A percentile compares a stretch with the other conserved stretches of the same genome.
These are phyloP conservation scores for Macaranga tanarius DNA, from an alignment of 441 rosid genomes.

Conservation along the genomic window DNA sequence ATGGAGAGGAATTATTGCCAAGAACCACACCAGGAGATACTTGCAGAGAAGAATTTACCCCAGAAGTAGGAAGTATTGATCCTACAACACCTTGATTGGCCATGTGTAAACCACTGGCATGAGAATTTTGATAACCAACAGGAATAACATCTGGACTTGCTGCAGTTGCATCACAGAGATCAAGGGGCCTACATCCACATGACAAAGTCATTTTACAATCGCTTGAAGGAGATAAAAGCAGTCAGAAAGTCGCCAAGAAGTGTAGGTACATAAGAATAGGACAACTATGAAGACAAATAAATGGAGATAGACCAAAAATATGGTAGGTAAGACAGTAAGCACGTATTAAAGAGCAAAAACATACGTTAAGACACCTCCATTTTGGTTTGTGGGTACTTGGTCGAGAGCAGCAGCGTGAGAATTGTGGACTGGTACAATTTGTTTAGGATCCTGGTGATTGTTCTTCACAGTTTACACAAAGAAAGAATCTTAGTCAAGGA, in stretches of 20 bases:
- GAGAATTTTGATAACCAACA: constrained; percentile 65
- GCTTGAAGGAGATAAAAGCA: constrained; percentile 23
- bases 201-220: constrained; percentile 22
- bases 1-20: constrained; percentile 57
- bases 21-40: constrained; percentile 63
- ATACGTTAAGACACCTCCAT: constrained; percentile 79
- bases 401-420: constrained; percentile 87
- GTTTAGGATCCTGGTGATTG: constrained; percentile 73
- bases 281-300: constrained; percentile 12
- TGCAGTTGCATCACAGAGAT: constrained; percentile 72
- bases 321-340: constrained; percentile 9
- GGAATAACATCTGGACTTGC: constrained; percentile 68
- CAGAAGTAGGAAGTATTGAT: constrained; percentile 62
- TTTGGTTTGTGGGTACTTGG: constrained; percentile 81
- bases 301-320: not conserved
- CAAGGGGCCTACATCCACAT: constrained; percentile 86
- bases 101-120: constrained; percentile 47
- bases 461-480: constrained; percentile 50
- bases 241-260: constrained; percentile 17
- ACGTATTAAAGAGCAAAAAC: constrained; percentile 33
- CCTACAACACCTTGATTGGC: constrained; percentile 65
- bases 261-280: not conserved
- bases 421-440: constrained; percentile 64
- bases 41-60: constrained; percentile 58
- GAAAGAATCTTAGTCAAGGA: constrained; percentile 31